Base-by-base conservation (phyloP, 164 flowering plant species). In the Taxillus chinensis region DNA sequence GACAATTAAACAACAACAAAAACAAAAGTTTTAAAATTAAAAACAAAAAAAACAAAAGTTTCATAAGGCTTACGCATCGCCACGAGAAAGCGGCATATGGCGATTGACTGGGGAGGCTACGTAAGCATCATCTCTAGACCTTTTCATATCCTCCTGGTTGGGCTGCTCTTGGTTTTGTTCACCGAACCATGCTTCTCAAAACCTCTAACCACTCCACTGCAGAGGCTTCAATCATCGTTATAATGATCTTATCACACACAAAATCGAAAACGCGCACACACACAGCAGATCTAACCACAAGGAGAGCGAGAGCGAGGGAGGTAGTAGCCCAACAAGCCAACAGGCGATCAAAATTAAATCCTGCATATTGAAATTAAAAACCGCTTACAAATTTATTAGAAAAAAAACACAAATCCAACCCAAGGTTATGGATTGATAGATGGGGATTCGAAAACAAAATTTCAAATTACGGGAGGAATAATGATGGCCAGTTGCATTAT, bases 41-140 rank as follows among this genome's bases (percentile, higher is more conserved):
- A 71, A 41, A 54, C 3, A 64, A 39, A 58, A 16, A 55, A 17
- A 59, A 13, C 40, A 51, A 70, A 15, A 57, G 41, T n/a, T n/a
- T n/a, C n/a, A 57, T 55, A 42, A 41, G 57, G 63, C 84, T 77
- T 72, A 90, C 97, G 76, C 43, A 63, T 87, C 96, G 45, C 77
- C 86, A 42, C 85, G 73, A 63, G 84, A 71, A 68, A 83, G 74
- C 39, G 67, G 61, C 48, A 74, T 58, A n/a, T 90, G 85, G 8
- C 89, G 75, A 70, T 81, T 84, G 55, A 75, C 73, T 69, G 83
- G 96, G 65, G 90, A 66, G 37, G 76, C 78, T 73, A 65, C 64
- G 62, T 58, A 82, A 59, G 55, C 78, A 27, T 86, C 96, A 5
- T 84, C 96, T 66, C 95, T 74, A 40, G 81, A 75, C 86, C 95